These are phyloP conservation scores for Exophiala oligosperma DNA, from an alignment of 2,329 filamentous ascomycete genomes.

Conservation along the genomic window DNA sequence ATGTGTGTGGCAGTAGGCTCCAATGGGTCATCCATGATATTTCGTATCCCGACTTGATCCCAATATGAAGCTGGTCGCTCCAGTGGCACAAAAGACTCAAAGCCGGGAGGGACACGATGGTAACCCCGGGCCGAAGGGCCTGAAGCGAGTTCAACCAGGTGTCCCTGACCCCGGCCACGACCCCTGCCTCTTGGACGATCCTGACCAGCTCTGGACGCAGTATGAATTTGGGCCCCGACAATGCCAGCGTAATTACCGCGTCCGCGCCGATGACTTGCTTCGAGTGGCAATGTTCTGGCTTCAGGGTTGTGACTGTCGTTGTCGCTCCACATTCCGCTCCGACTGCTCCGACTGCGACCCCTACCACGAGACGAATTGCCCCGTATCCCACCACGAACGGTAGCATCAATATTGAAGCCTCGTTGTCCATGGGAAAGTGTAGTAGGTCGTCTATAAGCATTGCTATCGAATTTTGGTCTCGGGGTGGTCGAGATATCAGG, in stretches of 20 bases:
- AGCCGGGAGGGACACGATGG: constrained; percentile 9
- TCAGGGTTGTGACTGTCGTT: not conserved
- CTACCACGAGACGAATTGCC: not conserved
- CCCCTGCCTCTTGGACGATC: not conserved
- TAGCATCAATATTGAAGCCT: not conserved
- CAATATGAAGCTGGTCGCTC: not conserved
- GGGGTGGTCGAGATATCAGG: not conserved
- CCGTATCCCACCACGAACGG: not conserved
- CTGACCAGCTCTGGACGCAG: no score
- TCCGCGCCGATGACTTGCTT: no score
- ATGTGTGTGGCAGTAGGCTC: not conserved
- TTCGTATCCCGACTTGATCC: not conserved
- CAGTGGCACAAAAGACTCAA: constrained; percentile 14
- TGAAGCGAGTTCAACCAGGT: constrained; percentile 9
- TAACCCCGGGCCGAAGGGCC: no score
- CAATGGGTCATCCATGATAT: constrained; percentile 4
- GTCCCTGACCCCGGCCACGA: not conserved
- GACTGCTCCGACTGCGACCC: not conserved
- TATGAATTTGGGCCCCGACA: no score
- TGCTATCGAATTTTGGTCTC: constrained; percentile 8
- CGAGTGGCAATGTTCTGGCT: no score
- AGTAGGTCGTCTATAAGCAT: constrained; percentile 2
- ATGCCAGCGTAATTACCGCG: not conserved
- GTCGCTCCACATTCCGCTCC: not conserved
- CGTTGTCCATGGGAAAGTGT: constrained; percentile 1